Conservation (phyloP, 345 rosid species). For the Alliaria petiolata region DNA sequence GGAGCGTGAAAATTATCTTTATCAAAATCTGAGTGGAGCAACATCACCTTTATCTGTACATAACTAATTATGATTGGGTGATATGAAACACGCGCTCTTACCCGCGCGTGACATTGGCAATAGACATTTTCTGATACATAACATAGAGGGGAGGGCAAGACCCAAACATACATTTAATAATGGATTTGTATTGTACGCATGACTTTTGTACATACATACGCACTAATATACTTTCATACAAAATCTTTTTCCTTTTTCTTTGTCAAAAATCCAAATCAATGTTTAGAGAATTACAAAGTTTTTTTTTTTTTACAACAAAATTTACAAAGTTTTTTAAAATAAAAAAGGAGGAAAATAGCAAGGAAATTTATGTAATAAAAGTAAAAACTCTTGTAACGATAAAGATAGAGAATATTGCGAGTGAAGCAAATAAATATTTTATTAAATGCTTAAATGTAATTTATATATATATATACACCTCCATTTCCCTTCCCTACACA, state of each 20-base stretch:
- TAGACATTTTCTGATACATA: constrained; percentile 17
- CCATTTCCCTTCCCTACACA: constrained; percentile 21
- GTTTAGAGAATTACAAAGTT: not conserved
- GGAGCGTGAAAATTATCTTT: not conserved
- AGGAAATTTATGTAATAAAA: not conserved
- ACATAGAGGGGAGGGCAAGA: constrained; percentile 5
- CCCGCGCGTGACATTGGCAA: not conserved
- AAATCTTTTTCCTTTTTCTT: not conserved
- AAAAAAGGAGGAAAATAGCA: not conserved
- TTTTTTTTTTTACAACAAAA: too few species aligned
- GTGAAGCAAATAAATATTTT: not conserved
- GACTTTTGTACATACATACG: constrained; percentile 5
- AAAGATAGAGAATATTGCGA: constrained; percentile 3
- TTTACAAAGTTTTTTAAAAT: not conserved
- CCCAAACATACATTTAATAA: not conserved
- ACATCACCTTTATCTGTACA: constrained; percentile 9
- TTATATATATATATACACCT: constrained; percentile 18
- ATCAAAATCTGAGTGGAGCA: constrained; percentile 13
- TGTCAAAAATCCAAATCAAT: not conserved
- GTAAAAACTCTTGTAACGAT: not conserved
- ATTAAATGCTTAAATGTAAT: constrained; percentile 1
- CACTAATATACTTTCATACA: not conserved
- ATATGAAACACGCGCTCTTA: not conserved
- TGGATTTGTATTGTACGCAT: constrained; percentile 9
- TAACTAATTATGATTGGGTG: not conserved